phyloP scores from a whole-genome alignment of 2,329 filamentous ascomycete genomes.

The Ophiostoma himal-ulmi region DNA sequence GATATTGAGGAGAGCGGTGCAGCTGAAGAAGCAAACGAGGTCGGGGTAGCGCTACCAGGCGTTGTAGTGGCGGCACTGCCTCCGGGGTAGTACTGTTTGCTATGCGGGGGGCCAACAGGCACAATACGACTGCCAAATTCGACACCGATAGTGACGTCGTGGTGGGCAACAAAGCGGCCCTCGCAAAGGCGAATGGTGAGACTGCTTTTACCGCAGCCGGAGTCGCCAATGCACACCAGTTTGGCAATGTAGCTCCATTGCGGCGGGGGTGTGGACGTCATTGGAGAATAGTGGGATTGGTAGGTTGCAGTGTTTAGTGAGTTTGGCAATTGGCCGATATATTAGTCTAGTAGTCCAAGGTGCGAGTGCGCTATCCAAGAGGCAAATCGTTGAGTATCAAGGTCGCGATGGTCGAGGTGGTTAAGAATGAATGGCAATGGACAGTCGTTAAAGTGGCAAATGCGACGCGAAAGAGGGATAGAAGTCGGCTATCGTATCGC shows the following conservation, averaged over 20 bases:
- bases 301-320: neutral
- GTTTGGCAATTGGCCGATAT: neutral
- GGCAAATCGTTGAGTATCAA: neutral
- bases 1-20: conserved; percentile 21
- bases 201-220: conserved; percentile 89
- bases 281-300: conserved; percentile 30
- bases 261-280: conserved; percentile 46
- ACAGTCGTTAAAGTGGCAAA: neutral
- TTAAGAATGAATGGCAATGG: neutral
- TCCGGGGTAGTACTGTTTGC: conserved; percentile 34
- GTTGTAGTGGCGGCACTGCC: conserved; percentile 23
- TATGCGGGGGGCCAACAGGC: conserved; percentile 77
- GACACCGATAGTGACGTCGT: conserved; percentile 96
- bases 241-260: conserved; percentile 99
- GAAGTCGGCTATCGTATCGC: neutral
- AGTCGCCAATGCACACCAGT: conserved; percentile 95
- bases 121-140: conserved; percentile 94
- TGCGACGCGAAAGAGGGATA: neutral
- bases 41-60: neutral
- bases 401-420: neutral
- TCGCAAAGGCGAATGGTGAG: conserved; percentile 94
- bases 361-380: neutral
- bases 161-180: conserved; percentile 86
- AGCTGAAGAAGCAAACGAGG: conserved; percentile 9
- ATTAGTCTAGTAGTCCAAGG: neutral